Base-by-base conservation (phyloP, 1,284 basidiomycete genomes). In the Tylopilus sp. region DNA sequence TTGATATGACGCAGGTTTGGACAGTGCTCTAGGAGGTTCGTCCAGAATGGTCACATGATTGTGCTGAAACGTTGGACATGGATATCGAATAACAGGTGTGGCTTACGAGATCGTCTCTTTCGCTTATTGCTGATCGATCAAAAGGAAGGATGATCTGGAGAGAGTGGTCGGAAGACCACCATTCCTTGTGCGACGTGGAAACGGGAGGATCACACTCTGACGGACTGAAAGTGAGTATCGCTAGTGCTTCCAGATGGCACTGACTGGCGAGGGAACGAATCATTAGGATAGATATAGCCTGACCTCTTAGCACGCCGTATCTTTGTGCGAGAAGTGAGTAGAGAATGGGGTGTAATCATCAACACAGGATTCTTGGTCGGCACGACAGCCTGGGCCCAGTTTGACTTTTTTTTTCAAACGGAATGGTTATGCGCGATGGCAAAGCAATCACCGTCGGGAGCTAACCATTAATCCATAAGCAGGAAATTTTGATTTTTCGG, bases 401-500 rank as follows among this genome's bases (percentile, higher is more conserved):
- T 2, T 25, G 35, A 44, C 6, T 1, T 16, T 5, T 9, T n/a
- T 23, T 28, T 13, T 30, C 12, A 4, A 30, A 30, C 29, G 29
- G 29, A 12, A 30, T 30, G 29, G 9, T 13, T 6, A 13, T 11
- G 12, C 29, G 13, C 12, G 11, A 30, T 11, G 13, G 29, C 12
- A 30, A 13, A 4, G 29, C 13, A 6, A 13, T 30, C 4, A 30
- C 29, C 29, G 29, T 30, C 10, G 29, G 13, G 13, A 11, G 29
- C 10, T 10, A 12, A 6, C 12, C 10, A 0, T 6, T 2, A 7
- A 19, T 21, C 8, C 10, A 23, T 9, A 60, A 41, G 2, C 26
- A 44, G 5, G 26, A 34, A 19, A 58, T 56, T 29, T 16, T 8
- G 33, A 44, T 11, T 16, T 28, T 46, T 38, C 19, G 19, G 16